Evolutionary conservation across 441 rosid species (phyloP).

Genomic region (Gossypium trilobum): DNA sequence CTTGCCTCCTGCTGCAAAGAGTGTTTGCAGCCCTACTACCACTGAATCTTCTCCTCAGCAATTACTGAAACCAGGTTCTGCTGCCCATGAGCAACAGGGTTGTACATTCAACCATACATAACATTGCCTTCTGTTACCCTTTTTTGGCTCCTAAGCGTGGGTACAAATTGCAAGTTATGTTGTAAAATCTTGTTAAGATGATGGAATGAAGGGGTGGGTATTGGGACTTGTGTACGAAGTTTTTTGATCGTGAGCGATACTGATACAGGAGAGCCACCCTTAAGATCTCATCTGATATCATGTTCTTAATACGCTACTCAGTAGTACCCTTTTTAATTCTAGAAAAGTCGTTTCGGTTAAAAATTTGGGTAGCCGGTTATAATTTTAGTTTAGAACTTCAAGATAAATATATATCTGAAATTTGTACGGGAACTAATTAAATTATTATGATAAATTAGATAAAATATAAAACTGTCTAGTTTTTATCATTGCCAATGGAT

Average conservation of each 20-base stretch:
- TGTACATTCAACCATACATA: slow-evolving; percentile 8
- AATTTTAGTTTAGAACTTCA: too few relatives aligned
- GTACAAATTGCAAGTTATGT: neutral
- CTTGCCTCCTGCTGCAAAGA: slow-evolving; percentile 46
- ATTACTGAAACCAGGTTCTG: slow-evolving; percentile 16
- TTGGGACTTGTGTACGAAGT: neutral
- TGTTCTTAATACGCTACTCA: neutral
- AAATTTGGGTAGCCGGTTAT: too few relatives aligned
- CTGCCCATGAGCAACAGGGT: slow-evolving; percentile 11
- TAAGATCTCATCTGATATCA: neutral
- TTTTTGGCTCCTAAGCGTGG: neutral
- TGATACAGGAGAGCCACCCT: neutral
- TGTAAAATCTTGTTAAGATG: neutral
- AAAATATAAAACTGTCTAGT: too few relatives aligned
- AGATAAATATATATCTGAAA: too few relatives aligned
- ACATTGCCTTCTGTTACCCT: neutral
- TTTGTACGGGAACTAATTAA: too few relatives aligned
- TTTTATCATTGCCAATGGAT: too few relatives aligned
- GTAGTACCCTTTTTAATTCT: neutral
- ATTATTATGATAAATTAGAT: too few relatives aligned
- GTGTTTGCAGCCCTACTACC: slow-evolving; percentile 13
- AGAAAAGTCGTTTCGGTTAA: neutral
- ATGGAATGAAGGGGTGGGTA: neutral
- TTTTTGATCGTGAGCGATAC: neutral
- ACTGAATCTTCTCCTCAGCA: slow-evolving; percentile 13